phyloP scores from a whole-genome alignment of 2,329 filamentous ascomycete species.

The Neonectria magnoliae region DNA sequence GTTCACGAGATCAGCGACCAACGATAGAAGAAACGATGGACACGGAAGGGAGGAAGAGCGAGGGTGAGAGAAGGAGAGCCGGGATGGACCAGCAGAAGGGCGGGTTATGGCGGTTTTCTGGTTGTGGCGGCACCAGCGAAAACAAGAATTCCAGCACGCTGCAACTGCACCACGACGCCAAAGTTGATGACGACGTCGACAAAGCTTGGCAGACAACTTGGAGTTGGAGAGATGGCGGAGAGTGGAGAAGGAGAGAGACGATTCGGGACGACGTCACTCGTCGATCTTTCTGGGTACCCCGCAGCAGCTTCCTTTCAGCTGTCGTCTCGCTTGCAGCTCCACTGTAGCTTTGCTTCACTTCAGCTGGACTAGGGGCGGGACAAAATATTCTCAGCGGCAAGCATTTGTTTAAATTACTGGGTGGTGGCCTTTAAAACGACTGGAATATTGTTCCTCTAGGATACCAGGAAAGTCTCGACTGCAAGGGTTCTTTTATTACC shows the following conservation, averaged over 20 bases:
- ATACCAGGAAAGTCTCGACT: too few relatives aligned
- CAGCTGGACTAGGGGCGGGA: conserved; percentile 10
- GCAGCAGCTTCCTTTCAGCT: conserved; percentile 9
- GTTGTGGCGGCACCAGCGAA: not conserved
- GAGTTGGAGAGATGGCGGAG: conserved; percentile 17
- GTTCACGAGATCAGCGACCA: conserved; percentile 15
- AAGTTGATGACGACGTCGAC: conserved; percentile 12
- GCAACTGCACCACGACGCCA: conserved; percentile 26
- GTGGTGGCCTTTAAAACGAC: too few relatives aligned
- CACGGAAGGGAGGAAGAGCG: not conserved
- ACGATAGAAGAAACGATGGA: not conserved
- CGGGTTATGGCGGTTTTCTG: not conserved
- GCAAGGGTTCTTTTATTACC: too few relatives aligned
- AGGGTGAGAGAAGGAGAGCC: not conserved
- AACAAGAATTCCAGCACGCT: not conserved
- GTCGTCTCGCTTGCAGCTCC: conserved; percentile 4
- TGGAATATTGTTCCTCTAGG: too few relatives aligned
- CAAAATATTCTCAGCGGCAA: not conserved
- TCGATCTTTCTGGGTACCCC: conserved; percentile 21
- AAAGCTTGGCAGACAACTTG: conserved; percentile 15
- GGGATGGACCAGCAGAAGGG: not conserved
- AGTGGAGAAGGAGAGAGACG: conserved; percentile 13
- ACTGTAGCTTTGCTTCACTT: conserved; percentile 15
- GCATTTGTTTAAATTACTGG: not conserved
- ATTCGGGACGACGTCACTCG: conserved; percentile 36